Evolutionary conservation across 768 basidiomycete genomes (phyloP).

Genomic region (Rossbeevera mucosa): DNA sequence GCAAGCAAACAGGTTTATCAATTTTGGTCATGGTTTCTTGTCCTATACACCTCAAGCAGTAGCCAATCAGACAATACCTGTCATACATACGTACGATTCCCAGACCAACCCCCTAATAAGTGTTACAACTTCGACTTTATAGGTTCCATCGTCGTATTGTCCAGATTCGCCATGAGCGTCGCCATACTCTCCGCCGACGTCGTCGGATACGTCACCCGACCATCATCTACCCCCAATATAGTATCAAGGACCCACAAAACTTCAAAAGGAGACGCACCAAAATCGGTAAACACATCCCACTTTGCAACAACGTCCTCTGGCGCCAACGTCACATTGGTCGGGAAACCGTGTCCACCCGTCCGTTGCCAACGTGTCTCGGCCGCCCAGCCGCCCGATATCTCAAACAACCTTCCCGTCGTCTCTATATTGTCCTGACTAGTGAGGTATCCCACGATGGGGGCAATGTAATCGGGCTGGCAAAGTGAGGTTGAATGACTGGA

Average conservation of each 20-base stretch:
- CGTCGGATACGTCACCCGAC: conserved; percentile 75
- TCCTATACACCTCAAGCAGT: too few relatives aligned
- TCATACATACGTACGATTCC: background rate
- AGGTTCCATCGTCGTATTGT: conserved; percentile 26
- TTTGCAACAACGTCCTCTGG: conserved; percentile 78
- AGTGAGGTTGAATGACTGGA: background rate
- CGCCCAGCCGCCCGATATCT: conserved; percentile 87
- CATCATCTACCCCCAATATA: conserved; percentile 54
- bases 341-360: conserved; percentile 83
- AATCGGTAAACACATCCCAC: conserved; percentile 82
- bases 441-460: conserved; percentile 89
- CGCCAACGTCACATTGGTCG: conserved; percentile 64
- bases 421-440: conserved; percentile 75
- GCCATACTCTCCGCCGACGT: conserved; percentile 72
- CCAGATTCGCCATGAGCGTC: conserved; percentile 66
- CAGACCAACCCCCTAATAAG: background rate
- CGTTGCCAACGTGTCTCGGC: conserved; percentile 93
- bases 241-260: background rate
- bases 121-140: conserved; percentile 52
- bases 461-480: conserved; percentile 79
- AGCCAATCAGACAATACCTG: background rate
- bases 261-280: conserved; percentile 46
- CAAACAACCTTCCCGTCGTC: conserved; percentile 74
- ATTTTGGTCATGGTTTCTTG: too few relatives aligned
- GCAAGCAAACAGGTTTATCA: too few relatives aligned